Percentiles rank a stretch among this genome's conserved stretches.
These are phyloP conservation scores for Porphyrellus sp. DNA, from an alignment of 1,284 basidiomycete genomes.

Conservation along the genomic window DNA sequence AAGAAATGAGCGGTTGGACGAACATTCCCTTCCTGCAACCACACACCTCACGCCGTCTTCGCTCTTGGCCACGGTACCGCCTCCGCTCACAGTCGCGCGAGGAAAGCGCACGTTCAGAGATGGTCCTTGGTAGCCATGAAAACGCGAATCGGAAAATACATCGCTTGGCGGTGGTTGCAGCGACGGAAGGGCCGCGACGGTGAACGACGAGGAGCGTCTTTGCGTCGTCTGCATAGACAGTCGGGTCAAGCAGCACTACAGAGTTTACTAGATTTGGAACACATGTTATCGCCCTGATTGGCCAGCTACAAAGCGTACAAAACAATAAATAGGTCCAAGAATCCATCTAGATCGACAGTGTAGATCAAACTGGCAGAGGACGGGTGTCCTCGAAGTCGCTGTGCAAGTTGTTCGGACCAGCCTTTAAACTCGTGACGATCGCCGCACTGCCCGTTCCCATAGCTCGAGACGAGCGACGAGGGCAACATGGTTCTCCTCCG, in stretches of 20 bases:
- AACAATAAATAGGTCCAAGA: background rate
- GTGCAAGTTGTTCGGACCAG: too few relatives aligned
- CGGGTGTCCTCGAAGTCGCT: too few relatives aligned
- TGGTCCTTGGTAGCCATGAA: conserved; percentile 45
- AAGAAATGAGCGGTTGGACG: conserved; percentile 27
- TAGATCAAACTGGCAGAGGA: too few relatives aligned
- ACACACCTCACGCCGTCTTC: conserved; percentile 65
- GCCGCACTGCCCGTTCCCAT: conserved; percentile 30
- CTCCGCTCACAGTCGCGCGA: conserved; percentile 54
- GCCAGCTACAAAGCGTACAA: background rate
- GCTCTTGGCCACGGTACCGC: conserved; percentile 62
- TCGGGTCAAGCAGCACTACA: background rate
- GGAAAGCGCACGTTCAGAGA: conserved; percentile 54
- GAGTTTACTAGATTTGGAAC: conserved; percentile 16
- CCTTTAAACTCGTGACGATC: conserved; percentile 17
- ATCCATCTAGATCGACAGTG: too few relatives aligned
- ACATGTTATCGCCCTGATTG: too few relatives aligned
- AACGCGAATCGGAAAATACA: conserved; percentile 43
- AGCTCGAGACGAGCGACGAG: conserved; percentile 28
- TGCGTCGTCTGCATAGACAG: conserved; percentile 29
- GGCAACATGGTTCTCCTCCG: conserved; percentile 26
- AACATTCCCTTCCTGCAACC: conserved; percentile 73
- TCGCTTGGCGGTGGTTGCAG: conserved; percentile 22
- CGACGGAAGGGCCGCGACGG: conserved; percentile 3
- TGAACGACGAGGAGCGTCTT: conserved; percentile 30